Conservation (phyloP, 1,139 yeast genomes). For the Pichia norvegensis region DNA sequence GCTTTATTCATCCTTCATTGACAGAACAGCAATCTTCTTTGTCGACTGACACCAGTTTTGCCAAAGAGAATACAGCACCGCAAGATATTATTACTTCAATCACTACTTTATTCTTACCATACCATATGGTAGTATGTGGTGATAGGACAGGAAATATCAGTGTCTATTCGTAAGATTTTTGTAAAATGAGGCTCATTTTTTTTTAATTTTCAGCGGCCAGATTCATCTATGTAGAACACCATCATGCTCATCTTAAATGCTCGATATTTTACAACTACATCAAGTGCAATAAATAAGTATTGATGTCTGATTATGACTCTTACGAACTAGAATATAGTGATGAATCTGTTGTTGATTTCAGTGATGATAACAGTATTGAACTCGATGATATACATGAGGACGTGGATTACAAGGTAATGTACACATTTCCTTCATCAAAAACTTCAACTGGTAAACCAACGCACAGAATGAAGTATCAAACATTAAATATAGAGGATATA, state of each 20-base stretch:
- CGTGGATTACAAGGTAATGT: conserved; percentile 10
- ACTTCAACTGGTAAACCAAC: conserved; percentile 21
- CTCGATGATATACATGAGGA: conserved; percentile 9
- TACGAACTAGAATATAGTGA: conserved; percentile 1
- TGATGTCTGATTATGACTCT: neutral
- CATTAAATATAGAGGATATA: conserved; percentile 23
- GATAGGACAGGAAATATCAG: conserved; percentile 58
- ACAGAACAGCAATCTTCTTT: too few species aligned
- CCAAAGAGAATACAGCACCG: neutral
- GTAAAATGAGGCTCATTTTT: neutral
- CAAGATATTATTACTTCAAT: conserved; percentile 44
- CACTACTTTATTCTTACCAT: conserved; percentile 42
- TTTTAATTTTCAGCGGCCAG: too few species aligned
- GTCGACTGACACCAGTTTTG: neutral
- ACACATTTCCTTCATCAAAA: conserved; percentile 16
- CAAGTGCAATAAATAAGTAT: too few species aligned
- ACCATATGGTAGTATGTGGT: conserved; percentile 52
- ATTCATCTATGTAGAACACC: too few species aligned
- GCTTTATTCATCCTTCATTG: conserved; percentile 23
- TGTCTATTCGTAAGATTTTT: conserved; percentile 29
- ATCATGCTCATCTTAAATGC: too few species aligned
- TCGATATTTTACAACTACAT: too few species aligned
- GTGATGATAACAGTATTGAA: conserved; percentile 3
- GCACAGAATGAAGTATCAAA: conserved; percentile 25
- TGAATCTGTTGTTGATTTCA: conserved; percentile 10